Base-by-base conservation (phyloP, 2,329 filamentous ascomycete species). In the Nothophaeocryptopus gaeumannii region DNA sequence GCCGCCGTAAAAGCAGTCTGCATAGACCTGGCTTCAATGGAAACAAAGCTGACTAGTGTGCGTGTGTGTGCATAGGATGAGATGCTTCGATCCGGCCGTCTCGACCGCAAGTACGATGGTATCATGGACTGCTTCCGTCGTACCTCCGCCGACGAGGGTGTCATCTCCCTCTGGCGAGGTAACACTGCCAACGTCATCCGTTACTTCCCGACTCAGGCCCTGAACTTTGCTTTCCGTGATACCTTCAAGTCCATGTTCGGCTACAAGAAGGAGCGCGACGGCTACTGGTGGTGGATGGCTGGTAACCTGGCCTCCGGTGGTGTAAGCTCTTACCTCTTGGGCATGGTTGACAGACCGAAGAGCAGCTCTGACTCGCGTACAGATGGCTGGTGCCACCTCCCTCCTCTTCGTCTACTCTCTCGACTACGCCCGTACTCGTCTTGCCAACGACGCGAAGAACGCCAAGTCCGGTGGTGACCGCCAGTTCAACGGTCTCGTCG, bases 131-230 rank as follows among this genome's bases (percentile, higher is more conserved):
- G 93, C 84, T 99, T 99, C 87, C 80, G 79, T 70, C 89, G 93
- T 75, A 97, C 93, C 73, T 83, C 82, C 62, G 84, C 85, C 70
- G 81, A 88, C 63, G 93, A 99, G 84, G 93, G 93, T 88, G 78
- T 93, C 69, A 85, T 93, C 77, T 85, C 92, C 63, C 84, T 99
- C 70, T 99, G 93, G 93, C 86, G 93, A 85, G 93, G 93, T 80
- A 99, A 99, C 89, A 99, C 93, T 75, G 93, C 93, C 89, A 99
- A 99, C 87, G 93, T 99, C 78, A 96, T 99, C 84, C 93, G 93
- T 88, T 99, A 99, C 84, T 99, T 99, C 89, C 93, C 93, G 68
- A 99, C 93, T 77, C 93, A 99, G 85, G 93, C 93, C 71, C 83
- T 99, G 77, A 99, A 99, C 91, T 99, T 99, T 74, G 93, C 93